These are phyloP conservation scores for Fusarium stilboides DNA, from an alignment of 2,329 filamentous ascomycete genomes.

Conservation along the genomic window DNA sequence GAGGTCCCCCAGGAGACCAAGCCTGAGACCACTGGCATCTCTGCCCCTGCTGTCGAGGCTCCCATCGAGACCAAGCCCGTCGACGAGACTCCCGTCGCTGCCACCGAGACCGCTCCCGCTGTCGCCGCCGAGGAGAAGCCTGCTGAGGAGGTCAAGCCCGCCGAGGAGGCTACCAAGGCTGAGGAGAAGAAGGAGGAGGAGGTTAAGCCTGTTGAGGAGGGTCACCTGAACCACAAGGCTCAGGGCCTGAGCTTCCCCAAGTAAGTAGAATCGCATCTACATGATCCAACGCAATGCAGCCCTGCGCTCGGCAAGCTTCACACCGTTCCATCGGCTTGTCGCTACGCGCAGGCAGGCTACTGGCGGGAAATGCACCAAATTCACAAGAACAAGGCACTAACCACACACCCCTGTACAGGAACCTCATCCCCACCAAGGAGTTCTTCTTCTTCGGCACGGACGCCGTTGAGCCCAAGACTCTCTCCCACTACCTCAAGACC, in stretches of 20 bases:
- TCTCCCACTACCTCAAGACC: conserved; percentile 84
- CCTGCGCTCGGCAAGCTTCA: neutral
- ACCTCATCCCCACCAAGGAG: conserved; percentile 91
- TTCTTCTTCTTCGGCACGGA: conserved; percentile 90
- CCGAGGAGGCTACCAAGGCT: conserved; percentile 58
- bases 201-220: conserved; percentile 83
- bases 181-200: conserved; percentile 67
- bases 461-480: conserved; percentile 79
- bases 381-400: conserved; percentile 40
- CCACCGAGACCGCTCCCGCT: conserved; percentile 54
- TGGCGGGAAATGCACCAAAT: neutral
- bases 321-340: neutral
- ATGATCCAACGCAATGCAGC: neutral
- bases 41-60: conserved; percentile 54
- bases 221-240: conserved; percentile 89
- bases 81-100: conserved; percentile 55
- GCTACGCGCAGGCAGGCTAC: neutral
- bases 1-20: conserved; percentile 70
- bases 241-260: conserved; percentile 86
- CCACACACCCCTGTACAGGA: conserved; percentile 65
- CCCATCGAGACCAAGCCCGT: conserved; percentile 56
- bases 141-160: conserved; percentile 61
- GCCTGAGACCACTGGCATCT: conserved; percentile 56
- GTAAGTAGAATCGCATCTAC: conserved; percentile 68
- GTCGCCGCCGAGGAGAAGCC: conserved; percentile 60